phyloP scores from a whole-genome alignment of 2,329 filamentous ascomycete species.

The Neofusicoccum ribis region DNA sequence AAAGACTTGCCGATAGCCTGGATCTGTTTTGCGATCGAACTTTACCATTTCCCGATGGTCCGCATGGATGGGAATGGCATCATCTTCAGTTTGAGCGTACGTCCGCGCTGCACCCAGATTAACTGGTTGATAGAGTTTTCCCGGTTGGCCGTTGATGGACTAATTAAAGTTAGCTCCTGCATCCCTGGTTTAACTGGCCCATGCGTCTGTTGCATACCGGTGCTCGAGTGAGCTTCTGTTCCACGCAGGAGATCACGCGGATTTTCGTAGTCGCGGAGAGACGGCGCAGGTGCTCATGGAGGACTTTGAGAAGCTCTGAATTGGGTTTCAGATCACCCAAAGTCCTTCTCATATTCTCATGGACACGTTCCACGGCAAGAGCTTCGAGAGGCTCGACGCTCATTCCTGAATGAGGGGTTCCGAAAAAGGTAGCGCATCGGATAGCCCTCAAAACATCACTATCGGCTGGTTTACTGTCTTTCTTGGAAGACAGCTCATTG shows the following conservation, averaged over 20 bases:
- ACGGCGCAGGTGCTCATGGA: neutral
- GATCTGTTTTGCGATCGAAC: neutral
- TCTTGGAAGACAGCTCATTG: neutral
- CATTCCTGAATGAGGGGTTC: neutral
- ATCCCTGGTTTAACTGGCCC: neutral
- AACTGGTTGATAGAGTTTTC: neutral
- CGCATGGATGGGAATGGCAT: neutral
- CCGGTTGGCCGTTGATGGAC: neutral
- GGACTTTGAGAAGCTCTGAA: neutral
- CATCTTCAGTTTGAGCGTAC: neutral
- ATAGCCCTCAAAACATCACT: neutral
- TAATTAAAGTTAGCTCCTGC: neutral
- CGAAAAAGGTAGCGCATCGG: constrained; percentile 1
- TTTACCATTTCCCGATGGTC: neutral
- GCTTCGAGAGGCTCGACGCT: neutral
- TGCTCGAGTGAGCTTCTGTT: neutral
- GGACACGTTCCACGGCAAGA: neutral
- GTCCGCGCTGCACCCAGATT: neutral
- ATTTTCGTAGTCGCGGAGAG: neutral
- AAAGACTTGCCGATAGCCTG: neutral
- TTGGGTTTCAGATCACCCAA: neutral
- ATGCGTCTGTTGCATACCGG: neutral
- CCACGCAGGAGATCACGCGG: neutral
- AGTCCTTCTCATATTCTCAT: neutral
- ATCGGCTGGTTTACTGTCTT: neutral